These are phyloP conservation scores for Epichloe sibirici DNA, from an alignment of 2,329 filamentous ascomycete genomes.

Conservation along the genomic window DNA sequence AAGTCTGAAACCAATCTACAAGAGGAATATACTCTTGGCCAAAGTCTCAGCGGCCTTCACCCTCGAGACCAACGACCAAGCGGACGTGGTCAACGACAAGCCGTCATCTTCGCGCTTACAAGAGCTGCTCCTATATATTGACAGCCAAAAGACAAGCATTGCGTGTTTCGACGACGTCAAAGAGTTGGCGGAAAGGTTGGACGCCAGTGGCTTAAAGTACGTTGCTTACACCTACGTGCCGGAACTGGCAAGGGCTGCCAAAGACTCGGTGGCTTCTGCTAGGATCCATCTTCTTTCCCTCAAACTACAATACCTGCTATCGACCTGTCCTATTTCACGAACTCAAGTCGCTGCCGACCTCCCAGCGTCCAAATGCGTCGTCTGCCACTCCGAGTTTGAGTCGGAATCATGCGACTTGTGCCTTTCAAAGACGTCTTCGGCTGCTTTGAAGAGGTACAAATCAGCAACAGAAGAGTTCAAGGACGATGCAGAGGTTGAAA, in stretches of 20 bases:
- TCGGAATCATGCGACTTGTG: conserved; percentile 11
- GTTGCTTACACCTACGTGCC: conserved; percentile 26
- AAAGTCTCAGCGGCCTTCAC: conserved; percentile 25
- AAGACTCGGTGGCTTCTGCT: conserved; percentile 13
- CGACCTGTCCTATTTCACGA: conserved; percentile 24
- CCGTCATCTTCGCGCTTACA: conserved; percentile 20
- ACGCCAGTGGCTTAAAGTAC: conserved; percentile 25
- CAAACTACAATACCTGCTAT: conserved; percentile 33
- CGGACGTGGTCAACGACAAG: conserved; percentile 16
- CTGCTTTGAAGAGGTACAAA: conserved; percentile 12
- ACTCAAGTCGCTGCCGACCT: conserved; percentile 9
- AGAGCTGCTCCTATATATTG: conserved; percentile 25
- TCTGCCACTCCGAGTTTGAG: conserved; percentile 13
- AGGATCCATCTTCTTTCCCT: conserved; percentile 23
- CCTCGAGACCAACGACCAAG: conserved; percentile 17
- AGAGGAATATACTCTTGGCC: conserved; percentile 26
- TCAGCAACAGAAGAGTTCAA: conserved; percentile 3
- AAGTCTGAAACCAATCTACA: conserved; percentile 25
- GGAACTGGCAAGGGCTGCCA: conserved; percentile 17
- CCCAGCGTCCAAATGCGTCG: conserved; percentile 12
- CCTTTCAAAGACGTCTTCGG: conserved; percentile 13
- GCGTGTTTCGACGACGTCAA: conserved; percentile 37
- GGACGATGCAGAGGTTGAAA: conserved; percentile 1
- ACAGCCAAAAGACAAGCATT: conserved; percentile 22
- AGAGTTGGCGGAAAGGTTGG: conserved; percentile 29